Conservation (phyloP, 2,329 filamentous ascomycete genomes). For the Pseudopithomyces chartarum region DNA sequence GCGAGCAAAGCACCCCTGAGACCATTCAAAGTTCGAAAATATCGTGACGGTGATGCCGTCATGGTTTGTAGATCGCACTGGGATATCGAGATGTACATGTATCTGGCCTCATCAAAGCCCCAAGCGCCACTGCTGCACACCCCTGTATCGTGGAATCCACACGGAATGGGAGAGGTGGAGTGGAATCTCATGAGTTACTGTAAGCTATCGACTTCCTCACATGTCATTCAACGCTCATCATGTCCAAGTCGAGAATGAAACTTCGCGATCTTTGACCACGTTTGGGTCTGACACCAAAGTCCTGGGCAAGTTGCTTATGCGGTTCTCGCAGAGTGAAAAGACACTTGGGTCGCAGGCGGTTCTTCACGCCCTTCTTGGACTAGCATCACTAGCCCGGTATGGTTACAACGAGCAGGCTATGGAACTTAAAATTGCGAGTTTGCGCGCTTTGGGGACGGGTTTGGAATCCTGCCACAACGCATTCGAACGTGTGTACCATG, state of each 20-base stretch:
- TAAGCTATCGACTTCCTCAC: not conserved
- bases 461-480: not conserved
- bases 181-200: conserved; percentile 14
- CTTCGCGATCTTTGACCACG: conserved; percentile 9
- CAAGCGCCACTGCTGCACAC: conserved; percentile 2
- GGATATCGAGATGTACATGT: conserved; percentile 13
- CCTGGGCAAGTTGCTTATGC: conserved; percentile 9
- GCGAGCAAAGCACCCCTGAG: not conserved
- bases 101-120: not conserved
- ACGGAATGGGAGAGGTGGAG: not conserved
- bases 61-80: not conserved
- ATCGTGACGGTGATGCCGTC: not conserved
- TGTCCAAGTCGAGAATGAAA: conserved; percentile 1
- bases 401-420: conserved; percentile 17
- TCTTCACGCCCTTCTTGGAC: conserved; percentile 14
- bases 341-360: conserved; percentile 14
- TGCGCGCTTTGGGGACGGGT: conserved; percentile 10
- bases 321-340: conserved; percentile 8
- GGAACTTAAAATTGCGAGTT: conserved; percentile 13
- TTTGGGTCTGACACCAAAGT: conserved; percentile 7
- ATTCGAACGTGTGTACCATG: conserved; percentile 15
- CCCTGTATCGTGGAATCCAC: conserved; percentile 9
- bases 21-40: not conserved
- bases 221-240: not conserved
- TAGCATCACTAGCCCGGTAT: conserved; percentile 18